phyloP scores from a whole-genome alignment of 2,329 filamentous ascomycete species.

The Pestalotiopsis sp. region DNA sequence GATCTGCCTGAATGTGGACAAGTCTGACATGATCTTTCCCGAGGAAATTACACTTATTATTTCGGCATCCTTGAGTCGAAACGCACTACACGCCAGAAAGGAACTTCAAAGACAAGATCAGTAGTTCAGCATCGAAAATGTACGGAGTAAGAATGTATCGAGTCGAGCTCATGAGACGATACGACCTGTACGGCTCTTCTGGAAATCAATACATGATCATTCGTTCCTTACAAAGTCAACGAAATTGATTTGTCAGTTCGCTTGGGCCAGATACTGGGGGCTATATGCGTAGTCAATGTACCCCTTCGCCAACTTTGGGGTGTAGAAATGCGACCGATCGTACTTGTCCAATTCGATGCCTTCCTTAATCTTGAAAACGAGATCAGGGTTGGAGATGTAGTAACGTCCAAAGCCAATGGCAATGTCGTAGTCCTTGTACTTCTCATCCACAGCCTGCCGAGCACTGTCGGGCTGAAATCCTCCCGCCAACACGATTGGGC shows the following conservation, averaged over 20 bases:
- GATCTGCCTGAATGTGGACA: too few relatives aligned
- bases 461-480: constrained; percentile 36
- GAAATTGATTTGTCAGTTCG: background rate
- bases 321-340: constrained; percentile 47
- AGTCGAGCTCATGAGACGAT: too few relatives aligned
- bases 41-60: too few relatives aligned
- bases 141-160: too few relatives aligned
- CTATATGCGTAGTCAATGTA: constrained; percentile 24
- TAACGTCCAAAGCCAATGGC: constrained; percentile 49
- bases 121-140: too few relatives aligned
- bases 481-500: constrained; percentile 50
- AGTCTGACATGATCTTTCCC: too few relatives aligned
- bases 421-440: constrained; percentile 42
- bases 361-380: constrained; percentile 45
- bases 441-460: constrained; percentile 29
- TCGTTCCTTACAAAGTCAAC: too few relatives aligned
- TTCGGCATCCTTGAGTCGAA: too few relatives aligned
- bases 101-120: too few relatives aligned
- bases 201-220: too few relatives aligned
- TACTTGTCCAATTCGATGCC: constrained; percentile 45
- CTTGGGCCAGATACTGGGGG: background rate
- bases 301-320: constrained; percentile 17
- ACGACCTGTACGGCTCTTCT: too few relatives aligned
- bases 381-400: constrained; percentile 51
- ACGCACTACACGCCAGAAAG: too few relatives aligned